These are phyloP conservation scores for Ceratocystis cubensis DNA, from an alignment of 2,329 filamentous ascomycete species.

Conservation along the genomic window DNA sequence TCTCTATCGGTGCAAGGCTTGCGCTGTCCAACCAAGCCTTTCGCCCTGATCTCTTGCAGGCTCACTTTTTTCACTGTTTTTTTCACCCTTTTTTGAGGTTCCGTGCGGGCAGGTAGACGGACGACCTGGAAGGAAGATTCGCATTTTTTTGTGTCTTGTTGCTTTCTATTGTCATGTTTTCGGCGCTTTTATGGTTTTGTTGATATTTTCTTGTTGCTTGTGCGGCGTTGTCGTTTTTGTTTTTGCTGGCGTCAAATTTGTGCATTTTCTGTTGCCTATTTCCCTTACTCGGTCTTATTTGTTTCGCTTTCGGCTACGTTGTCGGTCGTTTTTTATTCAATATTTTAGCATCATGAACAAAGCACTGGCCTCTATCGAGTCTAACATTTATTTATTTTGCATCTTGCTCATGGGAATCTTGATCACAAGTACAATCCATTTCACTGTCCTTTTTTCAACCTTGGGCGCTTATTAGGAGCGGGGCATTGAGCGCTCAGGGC, in stretches of 20 bases:
- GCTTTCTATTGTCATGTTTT: slow-evolving; percentile 7
- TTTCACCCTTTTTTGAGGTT: no score
- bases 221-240: slow-evolving; percentile 6
- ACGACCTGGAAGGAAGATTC: background rate
- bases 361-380: background rate
- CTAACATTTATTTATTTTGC: background rate
- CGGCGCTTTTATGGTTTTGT: slow-evolving; percentile 1
- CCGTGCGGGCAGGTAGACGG: background rate
- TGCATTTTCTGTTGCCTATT: slow-evolving; percentile 13
- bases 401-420: background rate
- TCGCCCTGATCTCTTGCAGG: background rate
- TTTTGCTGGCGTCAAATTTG: background rate
- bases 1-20: background rate
- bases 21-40: background rate
- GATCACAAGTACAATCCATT: no score
- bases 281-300: background rate
- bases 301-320: slow-evolving; percentile 1
- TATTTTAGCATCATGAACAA: slow-evolving; percentile 10
- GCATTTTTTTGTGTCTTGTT: slow-evolving; percentile 4
- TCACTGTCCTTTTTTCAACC: background rate
- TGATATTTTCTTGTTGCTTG: slow-evolving; percentile 9
- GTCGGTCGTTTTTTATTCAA: slow-evolving; percentile 10
- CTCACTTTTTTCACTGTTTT: background rate
- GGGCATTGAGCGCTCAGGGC: background rate
- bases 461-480: background rate